Base-by-base conservation (phyloP, 2,329 filamentous ascomycete species). In the Botrytis paeoniae region DNA sequence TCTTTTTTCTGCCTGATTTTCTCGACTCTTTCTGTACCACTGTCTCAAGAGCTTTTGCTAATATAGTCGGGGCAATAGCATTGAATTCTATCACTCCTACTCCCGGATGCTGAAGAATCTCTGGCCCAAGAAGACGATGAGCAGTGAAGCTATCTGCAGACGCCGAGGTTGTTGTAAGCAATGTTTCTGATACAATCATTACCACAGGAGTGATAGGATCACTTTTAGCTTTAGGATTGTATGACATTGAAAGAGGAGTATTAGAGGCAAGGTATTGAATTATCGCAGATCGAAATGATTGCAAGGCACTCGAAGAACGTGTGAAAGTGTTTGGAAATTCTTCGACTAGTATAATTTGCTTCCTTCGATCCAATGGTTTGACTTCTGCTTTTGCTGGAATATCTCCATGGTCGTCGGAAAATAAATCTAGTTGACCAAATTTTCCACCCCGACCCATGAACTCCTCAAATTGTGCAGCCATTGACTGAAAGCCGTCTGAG, bases 91-190 rank as follows among this genome's bases (percentile, higher is more conserved):
- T 93, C 8, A 93, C 85, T 14, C 89, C 89, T 3, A 94, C 90
- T 22, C 91, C 91, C 0, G 93, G 91, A 81, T 98, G 94, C 60
- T 92, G 90, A 22, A 94, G 86, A 61, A 99, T 92, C 76, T 96
- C 93, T 0, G 94, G 91, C 0, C 97, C 96, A 4, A 99, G 88
- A 29, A 99, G 84, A 37, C 95, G 90, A 83, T 98, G 93, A 0
- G 94, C 94, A 0, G 96, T 99, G 79, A 98, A 94, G 81, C 93
- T 98, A 80, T 98, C 95, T 20, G 93, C 90, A 16, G 92, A 90
- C 2, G 94, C 92, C 4, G 93, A 95, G 12, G 91, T 94, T 1
- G 94, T 96, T 0, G 93, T 95, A 25, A 97, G 84, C 22, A 97
- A 85, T 0, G 94, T 97, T 82, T 99, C 96, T 0, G 96, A 98